These are phyloP conservation scores for Fusarium agapanthi DNA, from an alignment of 2,329 filamentous ascomycete species.

Conservation along the genomic window DNA sequence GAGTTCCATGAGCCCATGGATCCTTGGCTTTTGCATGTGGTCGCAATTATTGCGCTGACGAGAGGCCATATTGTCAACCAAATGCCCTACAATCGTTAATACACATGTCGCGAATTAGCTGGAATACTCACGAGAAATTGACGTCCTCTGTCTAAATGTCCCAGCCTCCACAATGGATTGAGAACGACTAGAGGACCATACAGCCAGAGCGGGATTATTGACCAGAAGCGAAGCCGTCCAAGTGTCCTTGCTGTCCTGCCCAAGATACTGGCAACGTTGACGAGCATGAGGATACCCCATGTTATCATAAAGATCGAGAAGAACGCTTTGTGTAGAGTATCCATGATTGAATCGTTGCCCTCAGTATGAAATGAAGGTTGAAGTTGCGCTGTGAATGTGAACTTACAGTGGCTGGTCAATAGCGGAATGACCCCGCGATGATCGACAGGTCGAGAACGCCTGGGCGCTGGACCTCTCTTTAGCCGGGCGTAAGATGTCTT, in stretches of 20 bases:
- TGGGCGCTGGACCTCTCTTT: neutral
- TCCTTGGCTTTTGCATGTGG: neutral
- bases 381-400: neutral
- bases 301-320: constrained; percentile 17
- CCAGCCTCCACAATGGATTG: neutral
- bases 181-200: neutral
- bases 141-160: neutral
- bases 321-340: constrained; percentile 9
- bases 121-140: neutral
- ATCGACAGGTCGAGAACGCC: constrained; percentile 12
- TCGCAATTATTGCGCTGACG: neutral
- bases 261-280: neutral
- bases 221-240: constrained; percentile 12
- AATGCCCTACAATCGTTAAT: neutral
- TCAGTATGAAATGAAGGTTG: too few species aligned
- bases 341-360: neutral
- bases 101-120: accelerated
- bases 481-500: constrained; percentile 7
- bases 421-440: constrained; percentile 1
- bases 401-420: neutral
- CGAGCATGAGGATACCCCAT: neutral
- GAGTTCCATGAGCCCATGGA: neutral
- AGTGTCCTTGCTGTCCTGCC: neutral
- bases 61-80: constrained; percentile 18
- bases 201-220: neutral